Conservation (phyloP, 2,329 filamentous ascomycete genomes). For the Epichloe baconii region DNA sequence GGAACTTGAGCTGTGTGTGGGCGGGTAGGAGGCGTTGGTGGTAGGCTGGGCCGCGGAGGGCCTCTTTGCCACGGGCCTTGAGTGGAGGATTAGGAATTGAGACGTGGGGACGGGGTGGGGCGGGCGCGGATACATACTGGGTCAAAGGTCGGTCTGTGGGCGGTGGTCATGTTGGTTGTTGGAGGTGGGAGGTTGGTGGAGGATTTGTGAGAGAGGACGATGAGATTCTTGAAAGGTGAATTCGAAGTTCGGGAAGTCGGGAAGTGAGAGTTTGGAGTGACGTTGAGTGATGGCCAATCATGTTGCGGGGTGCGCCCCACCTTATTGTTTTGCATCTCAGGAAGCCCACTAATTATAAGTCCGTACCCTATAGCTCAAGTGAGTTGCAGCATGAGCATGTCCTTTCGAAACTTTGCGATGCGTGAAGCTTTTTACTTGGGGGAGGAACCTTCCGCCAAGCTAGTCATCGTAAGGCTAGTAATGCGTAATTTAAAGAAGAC, state of each 20-base stretch:
- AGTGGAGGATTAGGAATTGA: conserved; percentile 13
- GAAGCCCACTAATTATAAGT: neutral
- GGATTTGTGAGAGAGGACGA: neutral
- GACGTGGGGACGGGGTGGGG: neutral
- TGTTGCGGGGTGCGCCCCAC: neutral
- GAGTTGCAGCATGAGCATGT: too few species aligned
- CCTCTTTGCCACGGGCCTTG: conserved; percentile 86
- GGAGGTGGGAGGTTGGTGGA: conserved; percentile 2
- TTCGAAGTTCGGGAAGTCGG: neutral
- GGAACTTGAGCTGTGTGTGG: conserved; percentile 82
- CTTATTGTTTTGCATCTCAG: neutral
- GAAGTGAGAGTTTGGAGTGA: neutral
- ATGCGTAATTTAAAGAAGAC: neutral
- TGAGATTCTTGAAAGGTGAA: conserved; percentile 3
- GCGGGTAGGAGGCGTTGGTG: conserved; percentile 92
- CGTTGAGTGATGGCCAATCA: neutral
- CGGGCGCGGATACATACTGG: conserved; percentile 43
- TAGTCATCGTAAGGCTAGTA: neutral
- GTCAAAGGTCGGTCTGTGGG: conserved; percentile 86
- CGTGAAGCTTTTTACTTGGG: too few species aligned
- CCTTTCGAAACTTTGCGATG: too few species aligned
- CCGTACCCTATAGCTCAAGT: too few species aligned
- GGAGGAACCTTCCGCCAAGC: too few species aligned
- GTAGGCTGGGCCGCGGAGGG: conserved; percentile 82
- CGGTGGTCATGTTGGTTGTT: conserved; percentile 43